phyloP scores from a whole-genome alignment of 495 filamentous ascomycete genomes.

The Penicillium canariense region DNA sequence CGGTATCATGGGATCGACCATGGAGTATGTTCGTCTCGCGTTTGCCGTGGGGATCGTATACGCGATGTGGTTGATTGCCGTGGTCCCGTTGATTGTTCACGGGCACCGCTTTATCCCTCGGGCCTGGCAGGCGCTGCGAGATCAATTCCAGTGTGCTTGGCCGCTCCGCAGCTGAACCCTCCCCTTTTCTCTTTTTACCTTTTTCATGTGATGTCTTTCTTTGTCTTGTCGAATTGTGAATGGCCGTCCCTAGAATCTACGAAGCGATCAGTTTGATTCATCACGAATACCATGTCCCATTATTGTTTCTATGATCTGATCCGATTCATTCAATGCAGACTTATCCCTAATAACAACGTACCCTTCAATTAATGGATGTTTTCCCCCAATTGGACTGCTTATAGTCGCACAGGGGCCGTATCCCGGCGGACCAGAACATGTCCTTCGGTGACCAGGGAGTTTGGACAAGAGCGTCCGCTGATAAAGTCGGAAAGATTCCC shows the following conservation, averaged over 20 bases:
- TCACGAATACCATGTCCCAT: not conserved
- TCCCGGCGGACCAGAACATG: conserved; percentile 29
- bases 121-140: conserved; percentile 18
- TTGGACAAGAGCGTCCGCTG: conserved; percentile 25
- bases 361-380: too few species aligned
- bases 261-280: not conserved
- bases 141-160: conserved; percentile 17
- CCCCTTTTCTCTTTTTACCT: not conserved
- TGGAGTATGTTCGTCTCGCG: conserved; percentile 26
- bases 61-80: conserved; percentile 37
- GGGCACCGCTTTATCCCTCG: conserved; percentile 31
- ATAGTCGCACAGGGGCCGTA: conserved; percentile 38
- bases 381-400: too few species aligned
- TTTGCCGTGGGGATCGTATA: conserved; percentile 31
- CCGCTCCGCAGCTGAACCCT: conserved; percentile 7
- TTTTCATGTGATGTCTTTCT: not conserved
- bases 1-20: conserved; percentile 12
- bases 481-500: conserved; percentile 46
- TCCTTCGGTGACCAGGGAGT: conserved; percentile 36
- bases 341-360: too few species aligned
- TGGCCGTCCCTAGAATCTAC: not conserved
- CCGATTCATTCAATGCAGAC: not conserved
- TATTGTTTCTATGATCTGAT: conserved; percentile 1
- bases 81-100: conserved; percentile 37
- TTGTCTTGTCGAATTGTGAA: not conserved